phyloP scores from a whole-genome alignment of 2,329 filamentous ascomycete species.

The Talaromyces amestolkiae region DNA sequence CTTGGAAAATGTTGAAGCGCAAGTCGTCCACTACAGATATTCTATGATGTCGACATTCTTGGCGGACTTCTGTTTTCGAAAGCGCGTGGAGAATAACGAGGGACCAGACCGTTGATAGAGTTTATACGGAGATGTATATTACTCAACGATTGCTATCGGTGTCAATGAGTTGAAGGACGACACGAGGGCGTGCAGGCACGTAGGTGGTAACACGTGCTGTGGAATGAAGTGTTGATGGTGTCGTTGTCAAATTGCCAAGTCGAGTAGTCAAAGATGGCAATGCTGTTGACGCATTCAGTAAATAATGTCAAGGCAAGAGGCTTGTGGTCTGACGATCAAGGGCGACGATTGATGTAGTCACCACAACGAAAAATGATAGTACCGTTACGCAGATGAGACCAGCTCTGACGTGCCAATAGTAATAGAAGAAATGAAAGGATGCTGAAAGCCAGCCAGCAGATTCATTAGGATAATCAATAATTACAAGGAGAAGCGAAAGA shows the following conservation, averaged over 20 bases:
- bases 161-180: background rate
- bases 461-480: constrained; percentile 2
- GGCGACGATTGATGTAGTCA: background rate
- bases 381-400: constrained; percentile 9
- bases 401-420: background rate
- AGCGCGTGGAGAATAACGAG: background rate
- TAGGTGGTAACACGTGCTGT: constrained; percentile 3
- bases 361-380: background rate
- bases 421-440: constrained; percentile 1
- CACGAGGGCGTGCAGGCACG: background rate
- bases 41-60: constrained; percentile 10
- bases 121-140: background rate
- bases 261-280: background rate
- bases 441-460: constrained; percentile 3
- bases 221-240: constrained; percentile 1
- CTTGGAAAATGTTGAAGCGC: background rate
- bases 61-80: constrained; percentile 14
- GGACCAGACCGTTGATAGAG: background rate
- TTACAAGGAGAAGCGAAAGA: constrained; percentile 6
- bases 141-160: background rate
- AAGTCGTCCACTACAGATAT: background rate
- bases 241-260: background rate
- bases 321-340: background rate
- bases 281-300: constrained; percentile 13
- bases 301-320: constrained; percentile 7